Conservation (phyloP, 441 rosid genomes). For the Gossypium davidsonii region DNA sequence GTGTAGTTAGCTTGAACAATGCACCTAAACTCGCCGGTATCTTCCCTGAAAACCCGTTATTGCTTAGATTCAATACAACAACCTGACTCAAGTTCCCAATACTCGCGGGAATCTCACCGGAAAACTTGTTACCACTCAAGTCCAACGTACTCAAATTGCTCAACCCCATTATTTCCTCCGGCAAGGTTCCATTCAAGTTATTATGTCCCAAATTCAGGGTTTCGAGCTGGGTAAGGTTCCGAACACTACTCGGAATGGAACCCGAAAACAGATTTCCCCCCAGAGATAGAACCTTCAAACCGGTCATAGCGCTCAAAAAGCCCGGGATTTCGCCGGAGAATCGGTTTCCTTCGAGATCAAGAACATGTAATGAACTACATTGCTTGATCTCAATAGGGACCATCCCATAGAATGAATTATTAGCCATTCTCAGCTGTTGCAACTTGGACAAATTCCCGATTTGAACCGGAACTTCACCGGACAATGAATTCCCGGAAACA, state of each 20-base stretch:
- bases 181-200: conserved; percentile 59
- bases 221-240: conserved; percentile 44
- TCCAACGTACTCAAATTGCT: conserved; percentile 59
- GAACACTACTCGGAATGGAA: conserved; percentile 48
- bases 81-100: conserved; percentile 63
- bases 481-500: conserved; percentile 58
- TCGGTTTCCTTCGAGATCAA: conserved; percentile 63
- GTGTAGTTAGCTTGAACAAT: conserved; percentile 56
- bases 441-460: conserved; percentile 50
- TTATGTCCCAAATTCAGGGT: conserved; percentile 47
- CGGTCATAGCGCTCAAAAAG: conserved; percentile 55
- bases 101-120: conserved; percentile 55
- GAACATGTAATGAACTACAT: conserved; percentile 51
- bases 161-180: conserved; percentile 53
- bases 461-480: conserved; percentile 55
- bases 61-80: conserved; percentile 61
- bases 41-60: conserved; percentile 58
- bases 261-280: conserved; percentile 64
- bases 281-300: conserved; percentile 51
- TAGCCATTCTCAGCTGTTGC: conserved; percentile 55
- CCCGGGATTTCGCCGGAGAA: conserved; percentile 58
- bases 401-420: conserved; percentile 55
- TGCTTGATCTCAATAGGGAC: conserved; percentile 59
- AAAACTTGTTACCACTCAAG: conserved; percentile 64
- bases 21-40: conserved; percentile 65